Evolutionary conservation across 352 stramenopile species (phyloP).

Genomic region (Thalassiosira exigua): DNA sequence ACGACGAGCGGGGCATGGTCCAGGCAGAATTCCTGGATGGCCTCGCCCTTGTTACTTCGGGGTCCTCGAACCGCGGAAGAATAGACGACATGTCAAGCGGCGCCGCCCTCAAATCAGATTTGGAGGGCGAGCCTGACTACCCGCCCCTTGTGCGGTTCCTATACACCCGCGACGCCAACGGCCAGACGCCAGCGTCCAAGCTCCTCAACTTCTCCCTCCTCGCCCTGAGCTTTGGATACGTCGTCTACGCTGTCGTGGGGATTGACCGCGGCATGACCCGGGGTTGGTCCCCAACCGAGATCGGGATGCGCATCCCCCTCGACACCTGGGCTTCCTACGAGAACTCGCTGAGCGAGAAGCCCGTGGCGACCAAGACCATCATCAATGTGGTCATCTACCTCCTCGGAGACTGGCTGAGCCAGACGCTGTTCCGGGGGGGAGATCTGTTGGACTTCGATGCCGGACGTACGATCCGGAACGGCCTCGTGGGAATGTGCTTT

Average conservation of each 20-base stretch:
- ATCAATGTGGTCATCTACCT: conserved; percentile 89
- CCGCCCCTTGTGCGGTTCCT: conserved; percentile 39
- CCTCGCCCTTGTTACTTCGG: background rate
- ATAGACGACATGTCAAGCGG: background rate
- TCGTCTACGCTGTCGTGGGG: conserved; percentile 62
- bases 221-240: conserved; percentile 70
- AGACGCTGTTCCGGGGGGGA: conserved; percentile 82
- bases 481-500: conserved; percentile 87
- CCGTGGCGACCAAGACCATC: conserved; percentile 85
- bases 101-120: background rate
- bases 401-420: conserved; percentile 86
- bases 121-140: conserved; percentile 21
- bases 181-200: conserved; percentile 56
- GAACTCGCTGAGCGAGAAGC: conserved; percentile 78
- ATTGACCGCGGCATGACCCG: conserved; percentile 81
- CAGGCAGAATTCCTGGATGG: conserved; percentile 48
- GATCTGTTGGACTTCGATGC: conserved; percentile 86
- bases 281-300: conserved; percentile 76
- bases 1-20: conserved; percentile 44
- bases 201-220: conserved; percentile 77
- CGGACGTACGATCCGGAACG: conserved; percentile 80
- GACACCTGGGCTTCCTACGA: conserved; percentile 85
- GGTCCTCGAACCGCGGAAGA: background rate
- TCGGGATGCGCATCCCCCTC: conserved; percentile 76
- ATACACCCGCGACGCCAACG: conserved; percentile 39